Evolutionary conservation across 192 early-diverging fungal genomes (phyloP), one percentile per base, ranked within the genome.

Genomic region (Coemansia sp.): DNA sequence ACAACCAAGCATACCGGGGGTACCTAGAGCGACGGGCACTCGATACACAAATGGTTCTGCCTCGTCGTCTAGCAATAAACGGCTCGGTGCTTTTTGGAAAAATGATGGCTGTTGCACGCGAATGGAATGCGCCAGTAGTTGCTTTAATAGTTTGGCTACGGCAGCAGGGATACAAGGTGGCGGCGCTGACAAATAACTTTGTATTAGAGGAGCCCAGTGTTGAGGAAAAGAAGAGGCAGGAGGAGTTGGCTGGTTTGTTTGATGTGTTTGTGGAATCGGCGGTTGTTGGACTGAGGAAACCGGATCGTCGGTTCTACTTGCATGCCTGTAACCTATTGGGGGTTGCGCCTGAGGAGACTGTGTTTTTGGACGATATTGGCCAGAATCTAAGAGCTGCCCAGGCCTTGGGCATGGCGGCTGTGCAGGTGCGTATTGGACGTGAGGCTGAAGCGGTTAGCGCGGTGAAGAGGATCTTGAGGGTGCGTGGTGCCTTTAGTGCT

Each of bases 321-420:
- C 79, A 83, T 42, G 87, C 87, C 4, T 92, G 89, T 72, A 72
- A 87, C n/a, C 46, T 69, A 15, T 61, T 89, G 11, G 81, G 80
- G 9, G 80, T 94, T 18, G 22, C 67, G 13, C 89, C 92, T 8
- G 25, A 60, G 0, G 79, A 92, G 43, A 80, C 63, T 4, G 79
- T 92, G 28, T 92, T 94, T 55, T 52, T 94, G 39, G 92, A 94
- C 72, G 92, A 94, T 54, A 92, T 94, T 61, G 84, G 81, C 15
- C 68, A 51, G 67, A 92, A 92, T 39, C 54, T 92, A 45, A 80
- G 83, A 28, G 72, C 86, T 2, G 90, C 92, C 1, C 67, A 81
- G 28, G 58, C 72, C 1, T 68, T 92, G 4, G 90, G 90, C 23
- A 85, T 89, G 80, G 68, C 57, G 1, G 84, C 85, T 2, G 83